Percentiles rank a stretch among this genome's conserved stretches.
These are phyloP conservation scores for Aspergillus fijiensis DNA, from an alignment of 2,329 filamentous ascomycete genomes.

Conservation along the genomic window DNA sequence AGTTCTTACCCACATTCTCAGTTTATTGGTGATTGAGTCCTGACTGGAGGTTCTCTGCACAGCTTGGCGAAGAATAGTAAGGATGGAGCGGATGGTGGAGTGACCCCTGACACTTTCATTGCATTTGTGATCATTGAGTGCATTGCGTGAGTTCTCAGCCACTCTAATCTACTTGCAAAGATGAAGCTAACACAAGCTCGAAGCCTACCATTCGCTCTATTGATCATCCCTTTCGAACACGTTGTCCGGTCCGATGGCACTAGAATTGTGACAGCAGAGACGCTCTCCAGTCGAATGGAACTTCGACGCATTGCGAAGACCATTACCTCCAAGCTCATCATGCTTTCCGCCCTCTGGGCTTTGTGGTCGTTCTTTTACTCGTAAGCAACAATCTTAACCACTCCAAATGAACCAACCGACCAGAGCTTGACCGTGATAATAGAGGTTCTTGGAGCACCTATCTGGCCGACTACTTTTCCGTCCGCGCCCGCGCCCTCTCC, in stretches of 20 bases:
- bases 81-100: slow-evolving; percentile 38
- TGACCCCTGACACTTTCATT: slow-evolving; percentile 48
- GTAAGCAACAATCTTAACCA: slow-evolving; percentile 14
- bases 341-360: slow-evolving; percentile 44
- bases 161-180: too few relatives aligned
- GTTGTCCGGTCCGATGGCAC: slow-evolving; percentile 50
- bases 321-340: slow-evolving; percentile 41
- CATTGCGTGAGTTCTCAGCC: slow-evolving; percentile 36
- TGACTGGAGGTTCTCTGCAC: neutral
- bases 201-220: slow-evolving; percentile 47
- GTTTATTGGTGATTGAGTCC: neutral
- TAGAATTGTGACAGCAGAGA: slow-evolving; percentile 43
- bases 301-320: slow-evolving; percentile 43
- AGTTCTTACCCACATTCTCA: slow-evolving; percentile 15
- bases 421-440: neutral
- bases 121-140: slow-evolving; percentile 51
- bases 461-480: slow-evolving; percentile 46
- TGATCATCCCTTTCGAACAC: slow-evolving; percentile 48
- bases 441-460: slow-evolving; percentile 51
- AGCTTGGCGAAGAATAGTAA: slow-evolving; percentile 41
- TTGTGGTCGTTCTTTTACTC: slow-evolving; percentile 51
- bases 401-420: neutral
- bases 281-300: slow-evolving; percentile 42
- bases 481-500: slow-evolving; percentile 47
- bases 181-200: too few relatives aligned